These are phyloP conservation scores for Panaeolus cyanescens DNA, from an alignment of 768 basidiomycete genomes.

Conservation along the genomic window DNA sequence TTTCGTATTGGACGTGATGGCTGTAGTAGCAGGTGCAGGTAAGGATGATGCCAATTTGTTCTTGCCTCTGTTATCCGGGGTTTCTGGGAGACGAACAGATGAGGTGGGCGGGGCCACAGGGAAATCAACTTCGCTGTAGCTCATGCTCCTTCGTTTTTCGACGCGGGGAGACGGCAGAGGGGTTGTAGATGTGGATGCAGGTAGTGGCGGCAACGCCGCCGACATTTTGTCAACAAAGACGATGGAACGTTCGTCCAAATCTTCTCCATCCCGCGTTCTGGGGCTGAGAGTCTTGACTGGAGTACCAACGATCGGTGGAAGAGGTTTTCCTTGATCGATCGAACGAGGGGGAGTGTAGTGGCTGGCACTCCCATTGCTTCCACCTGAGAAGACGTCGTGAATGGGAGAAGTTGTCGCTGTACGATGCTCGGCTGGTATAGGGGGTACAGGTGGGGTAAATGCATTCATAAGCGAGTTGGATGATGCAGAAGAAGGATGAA, in stretches of 20 bases:
- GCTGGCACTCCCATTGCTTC: constrained; percentile 5
- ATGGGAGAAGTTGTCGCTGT: constrained; percentile 45
- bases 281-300: constrained; percentile 18
- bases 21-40: constrained; percentile 27
- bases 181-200: constrained; percentile 26
- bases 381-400: constrained; percentile 48
- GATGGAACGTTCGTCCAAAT: constrained; percentile 55
- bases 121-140: constrained; percentile 65
- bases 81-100: constrained; percentile 21
- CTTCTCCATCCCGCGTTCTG: constrained; percentile 36
- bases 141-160: constrained; percentile 70
- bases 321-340: constrained; percentile 53
- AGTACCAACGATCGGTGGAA: constrained; percentile 57
- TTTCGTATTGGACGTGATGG: constrained; percentile 28
- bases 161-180: constrained; percentile 30
- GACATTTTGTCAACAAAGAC: constrained; percentile 52
- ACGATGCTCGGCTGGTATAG: constrained; percentile 48
- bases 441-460: constrained; percentile 53
- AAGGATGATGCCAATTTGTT: background rate
- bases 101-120: constrained; percentile 43
- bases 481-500: constrained; percentile 33
- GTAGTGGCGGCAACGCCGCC: constrained; percentile 37
- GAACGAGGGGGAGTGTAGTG: constrained; percentile 24
- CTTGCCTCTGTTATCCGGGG: background rate
- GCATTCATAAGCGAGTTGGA: constrained; percentile 44